Base-by-base conservation (phyloP, 1,139 yeast genomes). In the Torulaspora pretoriensis region DNA sequence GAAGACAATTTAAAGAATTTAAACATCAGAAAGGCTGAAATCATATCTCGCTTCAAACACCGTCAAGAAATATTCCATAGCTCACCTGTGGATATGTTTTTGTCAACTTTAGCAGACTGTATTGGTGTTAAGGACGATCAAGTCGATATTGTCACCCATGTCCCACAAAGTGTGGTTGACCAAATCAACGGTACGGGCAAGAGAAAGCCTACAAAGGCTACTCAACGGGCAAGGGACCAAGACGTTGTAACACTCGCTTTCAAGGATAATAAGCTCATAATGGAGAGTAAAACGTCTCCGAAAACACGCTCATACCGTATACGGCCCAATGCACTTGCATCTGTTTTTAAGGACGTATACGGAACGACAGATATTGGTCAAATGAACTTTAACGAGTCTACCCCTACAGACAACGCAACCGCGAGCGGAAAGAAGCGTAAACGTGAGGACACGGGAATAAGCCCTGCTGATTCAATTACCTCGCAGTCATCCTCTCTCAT, bases 51-150 rank as follows among this genome's bases (percentile, higher is more conserved):
- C 35, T 60, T 53, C 35, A 63, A 63, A 35, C 67, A 63, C 41
- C 59, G 68, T 42, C 65, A 63, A 50, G 64, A 63, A 35, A 45
- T 62, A 8, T 60, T 60, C 38, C 51, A 52, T 27, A 45, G 50
- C 8, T 64, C 67, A 5, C 56, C 65, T 17, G 43, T 57, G 6
- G 68, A 64, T 40, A 38, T 63, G 41, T 64, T 64, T 38, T 45
- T 64, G 40, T 53, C 55, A 13, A 61, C 68, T 8, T 43, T 64
- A 31, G 64, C 61, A 10, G 68, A 64, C 40, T 54, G 65, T 38
- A 43, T 63, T 43, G 67, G 61, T 25, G 46, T 60, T 4, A 55
- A 53, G 31, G 65, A 60, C 47, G 57, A 53, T 12, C 52, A 56
- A 12, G 52, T 55, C 27, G 65, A 59, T 22, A 48, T 61, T n/a